Percentiles rank a stretch among this genome's conserved stretches.
Conservation (phyloP, 1,139 yeast species). For the Kluyveromyces sp. region DNA sequence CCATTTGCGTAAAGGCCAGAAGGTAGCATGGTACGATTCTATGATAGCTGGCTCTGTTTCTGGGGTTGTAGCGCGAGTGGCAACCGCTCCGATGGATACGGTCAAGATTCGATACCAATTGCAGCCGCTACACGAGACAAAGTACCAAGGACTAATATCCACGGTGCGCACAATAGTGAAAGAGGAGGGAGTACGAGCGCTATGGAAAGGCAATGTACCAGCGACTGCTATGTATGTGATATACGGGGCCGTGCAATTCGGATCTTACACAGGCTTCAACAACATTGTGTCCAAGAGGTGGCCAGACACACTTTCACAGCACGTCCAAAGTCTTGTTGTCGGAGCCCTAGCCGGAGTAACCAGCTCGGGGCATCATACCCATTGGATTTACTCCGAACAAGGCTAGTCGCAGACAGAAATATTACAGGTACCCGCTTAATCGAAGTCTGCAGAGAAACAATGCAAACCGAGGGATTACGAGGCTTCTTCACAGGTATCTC, state of each 20-base stretch:
- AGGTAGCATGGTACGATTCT: conserved; percentile 39
- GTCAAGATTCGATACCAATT: conserved; percentile 80
- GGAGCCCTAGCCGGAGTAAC: conserved; percentile 74
- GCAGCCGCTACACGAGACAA: conserved; percentile 26
- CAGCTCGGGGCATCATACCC: conserved; percentile 78
- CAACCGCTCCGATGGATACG: conserved; percentile 87
- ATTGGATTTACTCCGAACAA: conserved; percentile 74
- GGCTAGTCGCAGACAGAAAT: conserved; percentile 60
- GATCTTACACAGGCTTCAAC: conserved; percentile 57
- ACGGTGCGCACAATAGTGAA: conserved; percentile 34
- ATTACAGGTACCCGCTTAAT: conserved; percentile 8
- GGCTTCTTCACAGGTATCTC: conserved; percentile 61
- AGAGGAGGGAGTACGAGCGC: conserved; percentile 51
- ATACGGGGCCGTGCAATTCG: conserved; percentile 82
- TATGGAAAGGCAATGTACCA: conserved; percentile 95
- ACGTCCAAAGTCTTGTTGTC: conserved; percentile 43
- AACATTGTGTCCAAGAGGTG: conserved; percentile 15
- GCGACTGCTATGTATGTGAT: conserved; percentile 79
- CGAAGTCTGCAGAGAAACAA: conserved; percentile 38
- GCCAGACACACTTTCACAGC: conserved; percentile 27
- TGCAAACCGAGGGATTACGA: conserved; percentile 39
- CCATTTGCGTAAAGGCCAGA: conserved; percentile 45
- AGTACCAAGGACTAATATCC: conserved; percentile 31
- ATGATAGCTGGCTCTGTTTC: conserved; percentile 64
- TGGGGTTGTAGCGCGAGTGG: conserved; percentile 60